Conservation (phyloP, 345 rosid genomes). For the Camelina laxa region DNA sequence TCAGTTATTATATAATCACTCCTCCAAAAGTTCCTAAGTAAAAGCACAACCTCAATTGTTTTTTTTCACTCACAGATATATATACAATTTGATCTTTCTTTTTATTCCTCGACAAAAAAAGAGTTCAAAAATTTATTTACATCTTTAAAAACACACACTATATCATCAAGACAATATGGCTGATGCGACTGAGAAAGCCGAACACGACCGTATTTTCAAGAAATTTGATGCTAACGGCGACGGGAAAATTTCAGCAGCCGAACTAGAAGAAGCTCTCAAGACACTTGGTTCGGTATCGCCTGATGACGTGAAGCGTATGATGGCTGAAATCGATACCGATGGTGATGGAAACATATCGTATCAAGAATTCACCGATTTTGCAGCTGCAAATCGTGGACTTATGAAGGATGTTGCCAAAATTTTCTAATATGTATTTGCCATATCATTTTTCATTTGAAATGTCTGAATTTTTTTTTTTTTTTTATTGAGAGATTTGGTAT, state of each 20-base stretch:
- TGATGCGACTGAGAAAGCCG: slow-evolving; percentile 59
- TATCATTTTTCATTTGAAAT: neutral
- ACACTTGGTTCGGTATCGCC: slow-evolving; percentile 59
- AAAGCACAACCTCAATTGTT: slow-evolving; percentile 33
- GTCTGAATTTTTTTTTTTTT: neutral
- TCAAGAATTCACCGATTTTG: slow-evolving; percentile 70
- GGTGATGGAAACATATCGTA: slow-evolving; percentile 80
- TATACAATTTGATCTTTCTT: slow-evolving; percentile 11
- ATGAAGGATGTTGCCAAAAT: slow-evolving; percentile 85
- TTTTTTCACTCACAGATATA: slow-evolving; percentile 26
- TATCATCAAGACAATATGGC: slow-evolving; percentile 50
- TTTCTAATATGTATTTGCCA: slow-evolving; percentile 43
- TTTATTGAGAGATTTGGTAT: neutral
- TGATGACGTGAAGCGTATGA: slow-evolving; percentile 73
- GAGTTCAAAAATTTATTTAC: neutral
- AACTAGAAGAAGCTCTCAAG: slow-evolving; percentile 74
- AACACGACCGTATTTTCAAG: slow-evolving; percentile 68
- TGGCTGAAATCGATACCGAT: slow-evolving; percentile 84
- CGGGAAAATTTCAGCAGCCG: slow-evolving; percentile 69
- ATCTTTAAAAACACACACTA: neutral
- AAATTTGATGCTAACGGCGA: slow-evolving; percentile 74
- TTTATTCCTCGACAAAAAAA: neutral
- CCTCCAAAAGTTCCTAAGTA: slow-evolving; percentile 41
- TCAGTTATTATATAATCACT: slow-evolving; percentile 21
- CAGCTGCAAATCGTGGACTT: slow-evolving; percentile 67